These are phyloP conservation scores for Lentinus tigrinus DNA, from an alignment of 768 basidiomycete species.

Conservation along the genomic window DNA sequence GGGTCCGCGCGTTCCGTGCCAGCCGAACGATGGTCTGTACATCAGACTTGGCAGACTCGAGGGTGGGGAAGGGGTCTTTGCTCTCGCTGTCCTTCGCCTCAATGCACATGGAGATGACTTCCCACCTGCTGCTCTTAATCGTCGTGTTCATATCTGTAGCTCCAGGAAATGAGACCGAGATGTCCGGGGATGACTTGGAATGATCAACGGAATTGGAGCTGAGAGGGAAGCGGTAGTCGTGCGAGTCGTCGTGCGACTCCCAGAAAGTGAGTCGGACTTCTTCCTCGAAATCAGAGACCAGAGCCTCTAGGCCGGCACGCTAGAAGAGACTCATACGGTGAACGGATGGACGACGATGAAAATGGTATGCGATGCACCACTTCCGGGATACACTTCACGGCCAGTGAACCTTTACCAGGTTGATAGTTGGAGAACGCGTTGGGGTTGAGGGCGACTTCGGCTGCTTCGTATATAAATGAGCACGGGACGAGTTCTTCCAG, in stretches of 20 bases:
- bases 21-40: constrained; percentile 1
- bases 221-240: not conserved
- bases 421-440: not conserved
- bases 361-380: not conserved
- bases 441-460: not conserved
- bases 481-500: constrained; percentile 2
- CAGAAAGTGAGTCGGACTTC: not conserved
- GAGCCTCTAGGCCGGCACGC: not conserved
- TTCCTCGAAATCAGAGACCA: not conserved
- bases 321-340: too few relatives aligned
- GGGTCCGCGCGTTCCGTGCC: constrained; percentile 5
- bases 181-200: not conserved
- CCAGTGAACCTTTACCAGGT: not conserved
- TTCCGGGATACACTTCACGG: not conserved
- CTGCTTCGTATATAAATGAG: not conserved
- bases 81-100: too few relatives aligned
- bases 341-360: too few relatives aligned
- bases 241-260: not conserved
- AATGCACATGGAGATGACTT: not conserved
- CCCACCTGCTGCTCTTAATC: not conserved
- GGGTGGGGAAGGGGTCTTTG: not conserved
- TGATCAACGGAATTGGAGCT: not conserved
- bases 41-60: not conserved
- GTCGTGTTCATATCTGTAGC: not conserved
- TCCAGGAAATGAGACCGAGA: constrained; percentile 4